Percentiles rank a stretch among this genome's conserved stretches.
Evolutionary conservation across 305 asterid species (phyloP).

Genomic region (Fraxinus floribunda): DNA sequence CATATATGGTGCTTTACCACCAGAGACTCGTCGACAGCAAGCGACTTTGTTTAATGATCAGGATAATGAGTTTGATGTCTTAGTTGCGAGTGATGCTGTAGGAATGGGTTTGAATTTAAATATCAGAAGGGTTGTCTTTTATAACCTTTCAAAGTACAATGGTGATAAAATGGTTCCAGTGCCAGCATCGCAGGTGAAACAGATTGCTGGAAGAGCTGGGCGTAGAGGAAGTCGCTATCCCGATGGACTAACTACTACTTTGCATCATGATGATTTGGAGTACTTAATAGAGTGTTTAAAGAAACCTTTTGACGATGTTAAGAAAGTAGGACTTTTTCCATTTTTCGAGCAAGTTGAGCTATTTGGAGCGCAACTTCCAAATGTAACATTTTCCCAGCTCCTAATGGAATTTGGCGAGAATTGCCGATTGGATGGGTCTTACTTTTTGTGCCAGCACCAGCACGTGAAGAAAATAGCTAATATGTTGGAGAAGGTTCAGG

Average conservation of each 20-base stretch:
- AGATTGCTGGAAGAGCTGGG: slow-evolving; percentile 96
- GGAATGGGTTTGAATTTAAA: slow-evolving; percentile 97
- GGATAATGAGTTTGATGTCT: slow-evolving; percentile 64
- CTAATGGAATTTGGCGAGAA: slow-evolving; percentile 70
- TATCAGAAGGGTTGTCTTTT: slow-evolving; percentile 76
- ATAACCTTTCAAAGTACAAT: slow-evolving; percentile 66
- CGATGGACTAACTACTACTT: slow-evolving; percentile 81
- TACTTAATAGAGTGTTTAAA: slow-evolving; percentile 79
- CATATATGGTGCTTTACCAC: slow-evolving; percentile 91
- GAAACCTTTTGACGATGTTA: slow-evolving; percentile 78
- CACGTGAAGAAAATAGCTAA: slow-evolving; percentile 80
- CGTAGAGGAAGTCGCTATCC: slow-evolving; percentile 92
- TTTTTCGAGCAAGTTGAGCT: slow-evolving; percentile 87
- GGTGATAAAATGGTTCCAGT: slow-evolving; percentile 83
- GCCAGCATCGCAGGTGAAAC: slow-evolving; percentile 89
- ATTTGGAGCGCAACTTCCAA: slow-evolving; percentile 73
- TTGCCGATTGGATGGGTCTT: slow-evolving; percentile 69
- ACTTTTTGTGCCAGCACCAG: slow-evolving; percentile 71
- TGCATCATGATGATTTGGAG: slow-evolving; percentile 70
- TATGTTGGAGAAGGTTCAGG: slow-evolving; percentile 72
- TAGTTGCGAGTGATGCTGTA: slow-evolving; percentile 94
- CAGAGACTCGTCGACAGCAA: slow-evolving; percentile 90
- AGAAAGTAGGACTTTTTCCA: slow-evolving; percentile 89
- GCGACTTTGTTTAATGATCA: slow-evolving; percentile 78
- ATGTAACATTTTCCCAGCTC: slow-evolving; percentile 48